Evolutionary conservation across 495 filamentous ascomycete species (phyloP).

Genomic region (Terfezia boudieri): DNA sequence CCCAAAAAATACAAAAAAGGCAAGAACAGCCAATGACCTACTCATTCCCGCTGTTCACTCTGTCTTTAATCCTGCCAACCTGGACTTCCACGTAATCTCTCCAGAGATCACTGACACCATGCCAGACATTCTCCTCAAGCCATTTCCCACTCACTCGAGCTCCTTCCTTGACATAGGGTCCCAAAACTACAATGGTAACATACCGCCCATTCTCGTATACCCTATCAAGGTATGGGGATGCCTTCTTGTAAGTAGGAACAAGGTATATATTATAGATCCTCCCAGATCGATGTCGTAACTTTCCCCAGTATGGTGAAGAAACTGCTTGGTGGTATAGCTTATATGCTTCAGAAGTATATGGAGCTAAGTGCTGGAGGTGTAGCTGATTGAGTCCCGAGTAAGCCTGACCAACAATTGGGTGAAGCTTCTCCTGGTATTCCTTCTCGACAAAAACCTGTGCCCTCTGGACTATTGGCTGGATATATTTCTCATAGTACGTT

Average conservation of each 20-base stretch:
- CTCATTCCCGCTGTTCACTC: constrained; percentile 13
- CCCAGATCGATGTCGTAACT: constrained; percentile 33
- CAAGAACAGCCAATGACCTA: too few species aligned
- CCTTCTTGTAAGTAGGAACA: constrained; percentile 48
- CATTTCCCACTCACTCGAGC: constrained; percentile 14
- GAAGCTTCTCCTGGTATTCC: constrained; percentile 57
- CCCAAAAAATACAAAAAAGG: neutral
- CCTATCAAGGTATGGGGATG: constrained; percentile 49
- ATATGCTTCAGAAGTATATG: constrained; percentile 43
- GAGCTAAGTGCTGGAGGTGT: constrained; percentile 47
- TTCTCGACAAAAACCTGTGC: constrained; percentile 38
- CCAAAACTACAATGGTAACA: constrained; percentile 43
- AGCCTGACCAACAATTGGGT: constrained; percentile 45
- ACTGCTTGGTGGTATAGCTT: constrained; percentile 14
- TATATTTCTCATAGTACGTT: constrained; percentile 41
- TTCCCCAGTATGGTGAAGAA: constrained; percentile 49
- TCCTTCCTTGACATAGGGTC: constrained; percentile 37
- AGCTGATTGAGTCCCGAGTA: constrained; percentile 35
- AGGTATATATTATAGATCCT: constrained; percentile 49
- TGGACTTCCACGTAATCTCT: constrained; percentile 58
- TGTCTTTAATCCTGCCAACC: constrained; percentile 71
- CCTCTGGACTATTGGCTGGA: constrained; percentile 49
- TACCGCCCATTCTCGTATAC: constrained; percentile 42
- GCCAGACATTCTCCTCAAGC: neutral
- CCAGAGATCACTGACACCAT: constrained; percentile 16